phyloP scores from a whole-genome alignment of 805 yeast species.

The Pichia eremophila region DNA sequence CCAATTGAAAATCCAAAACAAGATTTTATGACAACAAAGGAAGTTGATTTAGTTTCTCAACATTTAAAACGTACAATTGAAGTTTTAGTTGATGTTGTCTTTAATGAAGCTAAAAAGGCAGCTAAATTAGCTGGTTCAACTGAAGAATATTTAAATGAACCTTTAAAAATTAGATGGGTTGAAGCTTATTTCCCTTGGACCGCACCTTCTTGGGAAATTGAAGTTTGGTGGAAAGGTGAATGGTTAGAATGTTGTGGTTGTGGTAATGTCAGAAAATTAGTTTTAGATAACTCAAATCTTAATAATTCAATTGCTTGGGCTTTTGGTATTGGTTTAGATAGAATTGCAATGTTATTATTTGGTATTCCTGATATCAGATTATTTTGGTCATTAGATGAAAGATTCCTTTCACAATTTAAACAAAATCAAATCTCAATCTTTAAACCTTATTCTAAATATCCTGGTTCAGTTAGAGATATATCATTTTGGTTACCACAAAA shows the following conservation, averaged over 20 bases:
- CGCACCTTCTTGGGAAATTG: conserved; percentile 96
- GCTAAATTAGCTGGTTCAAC: conserved; percentile 53
- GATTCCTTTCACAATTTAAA: conserved; percentile 67
- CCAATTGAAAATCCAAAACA: conserved; percentile 69
- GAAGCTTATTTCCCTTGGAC: conserved; percentile 98
- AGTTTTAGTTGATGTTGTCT: conserved; percentile 70
- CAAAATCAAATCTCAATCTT: conserved; percentile 60
- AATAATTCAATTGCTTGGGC: conserved; percentile 85
- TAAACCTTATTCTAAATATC: conserved; percentile 84
- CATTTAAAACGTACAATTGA: conserved; percentile 87
- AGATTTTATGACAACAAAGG: conserved; percentile 56
- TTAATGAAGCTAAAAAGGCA: conserved; percentile 57
- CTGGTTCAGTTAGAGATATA: conserved; percentile 77
- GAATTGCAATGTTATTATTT: conserved; percentile 91
- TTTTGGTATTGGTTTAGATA: conserved; percentile 89
- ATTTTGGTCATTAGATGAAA: conserved; percentile 79
- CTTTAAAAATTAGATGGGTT: conserved; percentile 85
- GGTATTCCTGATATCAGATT: conserved; percentile 92
- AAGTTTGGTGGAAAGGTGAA: conserved; percentile 97
- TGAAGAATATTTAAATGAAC: conserved; percentile 56
- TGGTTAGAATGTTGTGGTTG: conserved; percentile 98
- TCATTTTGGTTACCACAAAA: conserved; percentile 76
- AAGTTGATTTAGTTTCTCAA: conserved; percentile 57
- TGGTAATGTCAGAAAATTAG: conserved; percentile 78
- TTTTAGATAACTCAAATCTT: conserved; percentile 63